Evolutionary conservation across 1,284 basidiomycete genomes (phyloP).

Genomic region (Cryptococcus sp.): DNA sequence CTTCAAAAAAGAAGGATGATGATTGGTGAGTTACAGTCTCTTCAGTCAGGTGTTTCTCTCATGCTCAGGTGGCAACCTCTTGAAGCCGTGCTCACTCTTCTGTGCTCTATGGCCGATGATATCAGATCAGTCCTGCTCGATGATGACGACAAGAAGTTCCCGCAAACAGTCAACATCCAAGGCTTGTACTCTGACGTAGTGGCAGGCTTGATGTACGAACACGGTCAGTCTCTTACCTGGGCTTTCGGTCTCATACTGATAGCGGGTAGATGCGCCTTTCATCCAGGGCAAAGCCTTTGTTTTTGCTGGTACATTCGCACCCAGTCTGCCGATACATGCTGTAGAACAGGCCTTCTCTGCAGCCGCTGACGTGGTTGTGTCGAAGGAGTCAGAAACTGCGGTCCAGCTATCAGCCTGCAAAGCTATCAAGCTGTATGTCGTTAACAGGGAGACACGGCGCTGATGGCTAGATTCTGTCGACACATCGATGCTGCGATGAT

Average conservation of each 20-base stretch:
- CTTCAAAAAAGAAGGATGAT: slow-evolving; percentile 27
- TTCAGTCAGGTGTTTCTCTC: slow-evolving; percentile 24
- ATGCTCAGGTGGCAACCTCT: slow-evolving; percentile 74
- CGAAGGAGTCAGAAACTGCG: slow-evolving; percentile 63
- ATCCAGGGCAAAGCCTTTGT: slow-evolving; percentile 91
- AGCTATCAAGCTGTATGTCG: slow-evolving; percentile 77
- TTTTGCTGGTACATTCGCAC: slow-evolving; percentile 84
- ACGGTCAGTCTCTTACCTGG: slow-evolving; percentile 17
- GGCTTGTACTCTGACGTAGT: slow-evolving; percentile 71
- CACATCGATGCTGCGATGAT: slow-evolving; percentile 54
- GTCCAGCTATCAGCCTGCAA: slow-evolving; percentile 92
- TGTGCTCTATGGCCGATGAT: slow-evolving; percentile 78
- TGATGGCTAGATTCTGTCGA: slow-evolving; percentile 50
- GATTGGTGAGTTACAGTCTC: slow-evolving; percentile 43
- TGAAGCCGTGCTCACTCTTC: slow-evolving; percentile 74
- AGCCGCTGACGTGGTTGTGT: slow-evolving; percentile 78
- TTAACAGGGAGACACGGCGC: background rate
- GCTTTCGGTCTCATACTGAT: background rate
- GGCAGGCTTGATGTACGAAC: slow-evolving; percentile 60
- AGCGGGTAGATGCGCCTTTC: slow-evolving; percentile 68
- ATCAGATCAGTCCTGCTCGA: slow-evolving; percentile 72
- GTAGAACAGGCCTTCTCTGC: slow-evolving; percentile 80
- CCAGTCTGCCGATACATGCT: slow-evolving; percentile 64
- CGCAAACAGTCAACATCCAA: slow-evolving; percentile 70
- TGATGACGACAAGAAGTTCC: slow-evolving; percentile 62